Percentiles rank a stretch among this genome's conserved stretches.
phyloP scores from a whole-genome alignment of 2,329 filamentous ascomycete species.

The Colletotrichum liriopes region DNA sequence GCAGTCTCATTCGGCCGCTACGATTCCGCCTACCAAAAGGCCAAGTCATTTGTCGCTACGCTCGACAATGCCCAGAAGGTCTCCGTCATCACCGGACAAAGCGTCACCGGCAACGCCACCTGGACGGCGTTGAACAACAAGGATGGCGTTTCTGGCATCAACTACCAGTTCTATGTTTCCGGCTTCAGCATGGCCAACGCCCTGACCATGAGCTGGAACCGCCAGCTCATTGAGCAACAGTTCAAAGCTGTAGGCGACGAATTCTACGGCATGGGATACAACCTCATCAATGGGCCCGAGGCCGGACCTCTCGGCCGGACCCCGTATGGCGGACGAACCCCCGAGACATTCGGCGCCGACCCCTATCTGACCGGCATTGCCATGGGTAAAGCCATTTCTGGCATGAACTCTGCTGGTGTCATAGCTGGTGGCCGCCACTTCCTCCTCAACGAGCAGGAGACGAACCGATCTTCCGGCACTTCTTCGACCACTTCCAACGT shows the following conservation, averaged over 20 bases:
- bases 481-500: constrained; percentile 69
- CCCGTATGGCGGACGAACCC: constrained; percentile 71
- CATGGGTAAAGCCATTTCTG: constrained; percentile 67
- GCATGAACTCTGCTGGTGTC: constrained; percentile 71
- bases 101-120: constrained; percentile 30
- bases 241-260: constrained; percentile 42
- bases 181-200: constrained; percentile 43
- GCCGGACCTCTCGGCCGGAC: constrained; percentile 55
- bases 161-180: constrained; percentile 44
- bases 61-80: constrained; percentile 35
- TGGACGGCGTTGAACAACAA: constrained; percentile 35
- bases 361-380: constrained; percentile 71
- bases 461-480: constrained; percentile 68
- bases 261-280: constrained; percentile 43
- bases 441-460: constrained; percentile 74
- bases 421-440: constrained; percentile 74
- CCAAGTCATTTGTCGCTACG: constrained; percentile 32
- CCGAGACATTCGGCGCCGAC: constrained; percentile 73
- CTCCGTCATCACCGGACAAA: constrained; percentile 35
- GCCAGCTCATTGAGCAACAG: constrained; percentile 39
- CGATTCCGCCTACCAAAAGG: constrained; percentile 30
- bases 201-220: constrained; percentile 45
- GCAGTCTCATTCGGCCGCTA: constrained; percentile 30
- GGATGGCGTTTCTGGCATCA: constrained; percentile 44
- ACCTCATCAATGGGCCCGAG: constrained; percentile 41